Conservation (phyloP, 2,329 filamentous ascomycete genomes). For the Zalaria sp. region DNA sequence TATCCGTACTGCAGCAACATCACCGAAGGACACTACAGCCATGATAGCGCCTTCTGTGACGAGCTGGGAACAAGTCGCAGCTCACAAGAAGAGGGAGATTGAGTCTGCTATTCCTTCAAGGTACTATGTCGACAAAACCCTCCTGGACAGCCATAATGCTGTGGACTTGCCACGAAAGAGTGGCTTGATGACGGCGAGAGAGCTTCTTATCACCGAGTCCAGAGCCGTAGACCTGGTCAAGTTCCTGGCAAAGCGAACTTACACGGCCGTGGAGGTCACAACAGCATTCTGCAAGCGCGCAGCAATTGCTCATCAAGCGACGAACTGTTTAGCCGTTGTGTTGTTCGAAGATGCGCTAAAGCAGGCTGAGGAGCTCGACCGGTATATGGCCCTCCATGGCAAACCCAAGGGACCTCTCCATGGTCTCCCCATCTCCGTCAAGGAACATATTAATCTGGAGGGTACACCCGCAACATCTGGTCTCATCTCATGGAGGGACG, state of each 20-base stretch:
- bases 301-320: slow-evolving; percentile 35
- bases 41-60: background rate
- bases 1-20: too few relatives aligned
- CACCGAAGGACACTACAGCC: too few relatives aligned
- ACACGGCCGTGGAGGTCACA: slow-evolving; percentile 33
- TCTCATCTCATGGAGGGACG: slow-evolving; percentile 43
- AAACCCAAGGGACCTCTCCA: slow-evolving; percentile 45
- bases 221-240: slow-evolving; percentile 1
- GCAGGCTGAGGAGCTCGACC: slow-evolving; percentile 34
- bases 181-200: slow-evolving; percentile 1
- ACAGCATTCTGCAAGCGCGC: slow-evolving; percentile 36
- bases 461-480: slow-evolving; percentile 26
- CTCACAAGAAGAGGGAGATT: slow-evolving; percentile 1
- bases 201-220: slow-evolving; percentile 4
- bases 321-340: slow-evolving; percentile 41
- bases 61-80: slow-evolving; percentile 2
- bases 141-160: background rate
- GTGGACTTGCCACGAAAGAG: background rate
- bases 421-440: slow-evolving; percentile 48
- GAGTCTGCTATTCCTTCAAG: slow-evolving; percentile 1
- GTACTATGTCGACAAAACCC: background rate
- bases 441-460: slow-evolving; percentile 49
- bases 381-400: slow-evolving; percentile 27
- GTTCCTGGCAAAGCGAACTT: slow-evolving; percentile 9
- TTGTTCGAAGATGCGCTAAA: slow-evolving; percentile 36